A percentile compares a stretch with the other conserved stretches of the same genome.
Conservation (phyloP, 441 rosid species). For the Dalechampia spathulata region DNA sequence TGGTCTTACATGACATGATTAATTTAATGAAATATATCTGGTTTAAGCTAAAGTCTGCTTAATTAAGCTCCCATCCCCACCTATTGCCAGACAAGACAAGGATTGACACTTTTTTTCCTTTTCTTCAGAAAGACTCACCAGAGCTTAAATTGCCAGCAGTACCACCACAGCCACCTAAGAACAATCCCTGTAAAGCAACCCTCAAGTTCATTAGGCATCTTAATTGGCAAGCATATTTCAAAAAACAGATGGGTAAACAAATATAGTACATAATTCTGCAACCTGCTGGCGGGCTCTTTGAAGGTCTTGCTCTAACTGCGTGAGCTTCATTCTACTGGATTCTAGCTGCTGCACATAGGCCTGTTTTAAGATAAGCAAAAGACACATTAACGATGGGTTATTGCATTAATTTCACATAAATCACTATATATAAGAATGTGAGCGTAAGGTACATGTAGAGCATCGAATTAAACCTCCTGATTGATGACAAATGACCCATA, state of each 20-base stretch:
- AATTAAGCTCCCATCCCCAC: no score
- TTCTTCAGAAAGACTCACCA: slow-evolving; percentile 34
- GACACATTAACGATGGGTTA: neutral
- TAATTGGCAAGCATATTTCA: neutral
- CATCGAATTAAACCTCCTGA: slow-evolving; percentile 1
- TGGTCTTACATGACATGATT: slow-evolving; percentile 12
- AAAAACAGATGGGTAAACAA: no score
- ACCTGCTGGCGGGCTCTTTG: slow-evolving; percentile 94
- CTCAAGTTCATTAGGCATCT: neutral
- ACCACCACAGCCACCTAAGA: slow-evolving; percentile 46
- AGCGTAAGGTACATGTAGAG: neutral
- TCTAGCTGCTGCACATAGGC: slow-evolving; percentile 98
- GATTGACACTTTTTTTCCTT: neutral
- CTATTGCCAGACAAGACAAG: slow-evolving; percentile 2
- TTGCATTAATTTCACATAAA: neutral
- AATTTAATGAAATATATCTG: neutral
- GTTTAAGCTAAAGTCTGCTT: slow-evolving; percentile 4
- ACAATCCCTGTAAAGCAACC: slow-evolving; percentile 51
- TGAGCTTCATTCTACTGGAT: slow-evolving; percentile 83
- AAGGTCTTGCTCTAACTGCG: slow-evolving; percentile 90
- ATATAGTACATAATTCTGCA: neutral
- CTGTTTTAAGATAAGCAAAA: slow-evolving; percentile 26
- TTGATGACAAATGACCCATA: slow-evolving; percentile 16
- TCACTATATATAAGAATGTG: neutral
- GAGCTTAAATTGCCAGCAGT: slow-evolving; percentile 73